Conservation (phyloP, 345 rosid genomes). For the Microthlaspi erraticum region DNA sequence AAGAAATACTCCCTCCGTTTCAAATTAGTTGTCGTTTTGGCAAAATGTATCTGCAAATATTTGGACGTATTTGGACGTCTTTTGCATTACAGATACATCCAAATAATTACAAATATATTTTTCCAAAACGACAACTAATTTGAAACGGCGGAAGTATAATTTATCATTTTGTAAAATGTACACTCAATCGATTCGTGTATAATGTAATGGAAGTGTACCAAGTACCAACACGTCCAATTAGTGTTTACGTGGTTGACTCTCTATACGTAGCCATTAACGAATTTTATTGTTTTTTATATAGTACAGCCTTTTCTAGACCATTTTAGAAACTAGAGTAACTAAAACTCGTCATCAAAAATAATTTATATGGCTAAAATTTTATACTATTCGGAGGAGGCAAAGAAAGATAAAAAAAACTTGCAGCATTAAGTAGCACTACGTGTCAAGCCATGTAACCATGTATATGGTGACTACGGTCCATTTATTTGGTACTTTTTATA, state of each 20-base stretch:
- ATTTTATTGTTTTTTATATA: not conserved
- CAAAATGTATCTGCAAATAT: too few relatives aligned
- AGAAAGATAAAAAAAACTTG: constrained; percentile 12
- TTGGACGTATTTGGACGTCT: too few relatives aligned
- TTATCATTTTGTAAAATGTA: not conserved
- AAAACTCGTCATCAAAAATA: constrained; percentile 34
- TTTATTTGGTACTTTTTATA: constrained; percentile 33
- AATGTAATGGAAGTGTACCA: not conserved
- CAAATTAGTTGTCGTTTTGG: too few relatives aligned
- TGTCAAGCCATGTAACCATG: constrained; percentile 37
- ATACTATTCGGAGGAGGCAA: constrained; percentile 16
- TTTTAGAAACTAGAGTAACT: constrained; percentile 39
- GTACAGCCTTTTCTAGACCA: constrained; percentile 35
- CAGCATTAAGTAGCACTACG: constrained; percentile 35
- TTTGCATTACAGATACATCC: too few relatives aligned
- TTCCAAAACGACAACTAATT: too few relatives aligned
- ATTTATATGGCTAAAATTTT: constrained; percentile 14
- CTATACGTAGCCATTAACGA: constrained; percentile 36
- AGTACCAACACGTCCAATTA: constrained; percentile 19
- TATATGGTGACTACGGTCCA: constrained; percentile 37
- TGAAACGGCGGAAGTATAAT: too few relatives aligned
- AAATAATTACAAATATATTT: too few relatives aligned
- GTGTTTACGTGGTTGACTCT: constrained; percentile 37
- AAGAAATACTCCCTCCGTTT: constrained; percentile 9
- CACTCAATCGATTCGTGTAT: constrained; percentile 8